Conservation (phyloP, 441 rosid species). For the Jatropha multifida region DNA sequence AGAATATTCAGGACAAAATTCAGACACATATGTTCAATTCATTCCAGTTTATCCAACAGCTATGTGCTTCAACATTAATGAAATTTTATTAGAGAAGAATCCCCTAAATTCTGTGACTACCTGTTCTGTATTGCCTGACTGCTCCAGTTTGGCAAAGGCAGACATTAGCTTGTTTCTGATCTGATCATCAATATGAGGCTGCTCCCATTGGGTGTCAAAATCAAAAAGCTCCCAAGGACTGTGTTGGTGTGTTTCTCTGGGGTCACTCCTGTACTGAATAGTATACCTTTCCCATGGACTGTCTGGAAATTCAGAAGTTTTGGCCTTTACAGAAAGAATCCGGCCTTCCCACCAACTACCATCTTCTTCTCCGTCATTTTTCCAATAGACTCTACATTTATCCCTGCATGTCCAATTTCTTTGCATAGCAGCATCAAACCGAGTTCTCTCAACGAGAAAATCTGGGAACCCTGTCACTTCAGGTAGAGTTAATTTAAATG, state of each 20-base stretch:
- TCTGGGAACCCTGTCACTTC: constrained; percentile 90
- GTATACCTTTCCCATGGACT: constrained; percentile 99
- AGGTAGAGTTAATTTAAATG: constrained; percentile 74
- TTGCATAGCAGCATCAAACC: constrained; percentile 74
- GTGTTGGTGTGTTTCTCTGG: constrained; percentile 71
- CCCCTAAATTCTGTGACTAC: constrained; percentile 28
- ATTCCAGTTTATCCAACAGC: neutral
- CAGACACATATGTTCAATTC: constrained; percentile 14
- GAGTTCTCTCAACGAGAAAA: constrained; percentile 92
- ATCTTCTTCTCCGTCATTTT: constrained; percentile 78
- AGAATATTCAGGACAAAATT: constrained; percentile 30
- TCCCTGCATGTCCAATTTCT: constrained; percentile 93
- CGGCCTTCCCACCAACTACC: constrained; percentile 99
- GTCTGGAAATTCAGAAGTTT: constrained; percentile 73
- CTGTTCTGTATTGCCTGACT: constrained; percentile 57
- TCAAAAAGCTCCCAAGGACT: constrained; percentile 99
- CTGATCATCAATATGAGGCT: constrained; percentile 66
- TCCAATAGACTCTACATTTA: constrained; percentile 98
- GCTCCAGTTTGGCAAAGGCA: constrained; percentile 62
- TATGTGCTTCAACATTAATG: neutral
- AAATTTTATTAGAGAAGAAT: neutral
- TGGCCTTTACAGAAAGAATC: constrained; percentile 65
- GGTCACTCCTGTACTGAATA: constrained; percentile 74
- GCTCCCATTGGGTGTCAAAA: constrained; percentile 66
- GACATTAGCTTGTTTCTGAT: constrained; percentile 48